A percentile compares a stretch with the other conserved stretches of the same genome.
Evolutionary conservation across 768 basidiomycete genomes (phyloP).

Genomic region (Leccinum ochraceum): DNA sequence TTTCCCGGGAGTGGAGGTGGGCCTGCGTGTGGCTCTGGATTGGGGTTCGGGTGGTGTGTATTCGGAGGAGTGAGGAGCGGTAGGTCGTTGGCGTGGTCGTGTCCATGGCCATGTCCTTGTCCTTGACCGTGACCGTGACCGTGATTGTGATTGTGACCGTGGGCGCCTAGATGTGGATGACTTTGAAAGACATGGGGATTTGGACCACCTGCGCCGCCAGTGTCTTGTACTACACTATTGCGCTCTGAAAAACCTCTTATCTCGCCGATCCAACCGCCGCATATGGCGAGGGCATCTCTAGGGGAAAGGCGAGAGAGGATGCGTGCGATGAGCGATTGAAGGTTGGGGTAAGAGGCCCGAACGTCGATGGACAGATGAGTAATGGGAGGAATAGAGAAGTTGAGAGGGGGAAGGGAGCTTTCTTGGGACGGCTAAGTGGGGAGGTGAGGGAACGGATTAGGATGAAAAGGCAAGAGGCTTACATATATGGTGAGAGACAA

Average conservation of each 20-base stretch:
- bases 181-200: slow-evolving; percentile 8
- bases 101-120: neutral
- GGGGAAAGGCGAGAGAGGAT: slow-evolving; percentile 30
- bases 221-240: neutral
- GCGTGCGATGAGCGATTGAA: slow-evolving; percentile 18
- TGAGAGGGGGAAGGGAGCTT: slow-evolving; percentile 5
- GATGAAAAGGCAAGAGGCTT: slow-evolving; percentile 19
- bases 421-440: slow-evolving; percentile 17
- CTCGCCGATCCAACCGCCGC: slow-evolving; percentile 36
- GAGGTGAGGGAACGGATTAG: slow-evolving; percentile 2
- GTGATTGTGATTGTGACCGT: neutral
- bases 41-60: slow-evolving; percentile 2
- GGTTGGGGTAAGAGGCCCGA: slow-evolving; percentile 33
- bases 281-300: slow-evolving; percentile 31
- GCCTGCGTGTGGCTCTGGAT: slow-evolving; percentile 1
- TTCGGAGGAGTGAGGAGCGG: slow-evolving; percentile 19
- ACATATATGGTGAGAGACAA: slow-evolving; percentile 65
- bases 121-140: neutral
- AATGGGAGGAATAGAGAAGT: slow-evolving; percentile 40
- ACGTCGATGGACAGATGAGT: slow-evolving; percentile 56
- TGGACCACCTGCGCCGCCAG: neutral
- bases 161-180: slow-evolving; percentile 9
- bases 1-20: slow-evolving; percentile 1
- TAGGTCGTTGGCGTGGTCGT: slow-evolving; percentile 8
- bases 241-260: slow-evolving; percentile 28